Evolutionary conservation across 225 moss, liverwort and hornwort genomes (phyloP).

Genomic region (Pleurozium schreberi): DNA sequence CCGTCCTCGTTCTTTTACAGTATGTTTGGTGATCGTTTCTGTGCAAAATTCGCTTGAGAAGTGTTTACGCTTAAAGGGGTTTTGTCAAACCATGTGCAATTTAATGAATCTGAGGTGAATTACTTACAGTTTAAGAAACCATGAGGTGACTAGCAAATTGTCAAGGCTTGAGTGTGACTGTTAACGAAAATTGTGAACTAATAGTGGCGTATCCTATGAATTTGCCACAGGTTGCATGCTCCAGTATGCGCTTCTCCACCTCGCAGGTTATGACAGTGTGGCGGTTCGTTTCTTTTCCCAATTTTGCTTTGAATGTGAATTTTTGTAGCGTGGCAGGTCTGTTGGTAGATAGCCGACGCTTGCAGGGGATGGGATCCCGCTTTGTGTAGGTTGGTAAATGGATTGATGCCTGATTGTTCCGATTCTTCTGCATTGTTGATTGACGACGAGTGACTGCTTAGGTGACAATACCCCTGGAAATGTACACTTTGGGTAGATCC

Average conservation of each 20-base stretch:
- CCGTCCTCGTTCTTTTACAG: not conserved
- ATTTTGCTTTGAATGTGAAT: not conserved
- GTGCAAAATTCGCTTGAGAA: not conserved
- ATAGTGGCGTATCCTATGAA: not conserved
- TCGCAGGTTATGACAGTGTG: constrained; percentile 84
- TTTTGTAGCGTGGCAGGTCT: not conserved
- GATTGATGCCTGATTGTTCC: not conserved
- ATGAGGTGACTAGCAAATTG: not conserved
- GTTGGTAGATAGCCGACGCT: not conserved
- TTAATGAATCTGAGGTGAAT: not conserved
- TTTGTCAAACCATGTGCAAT: not conserved
- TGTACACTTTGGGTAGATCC: not conserved
- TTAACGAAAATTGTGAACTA: not conserved
- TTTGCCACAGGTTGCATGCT: constrained; percentile 51
- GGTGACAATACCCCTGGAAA: not conserved
- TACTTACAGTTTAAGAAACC: not conserved
- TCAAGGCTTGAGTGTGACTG: not conserved
- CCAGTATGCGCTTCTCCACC: constrained; percentile 84
- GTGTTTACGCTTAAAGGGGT: not conserved
- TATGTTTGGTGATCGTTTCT: not conserved
- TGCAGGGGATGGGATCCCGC: not conserved
- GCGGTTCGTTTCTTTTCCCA: constrained; percentile 16
- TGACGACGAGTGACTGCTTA: not conserved
- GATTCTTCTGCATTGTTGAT: not conserved
- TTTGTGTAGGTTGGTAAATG: not conserved